These are phyloP conservation scores for Lachnellula cervina DNA, from an alignment of 2,329 filamentous ascomycete genomes.

Conservation along the genomic window DNA sequence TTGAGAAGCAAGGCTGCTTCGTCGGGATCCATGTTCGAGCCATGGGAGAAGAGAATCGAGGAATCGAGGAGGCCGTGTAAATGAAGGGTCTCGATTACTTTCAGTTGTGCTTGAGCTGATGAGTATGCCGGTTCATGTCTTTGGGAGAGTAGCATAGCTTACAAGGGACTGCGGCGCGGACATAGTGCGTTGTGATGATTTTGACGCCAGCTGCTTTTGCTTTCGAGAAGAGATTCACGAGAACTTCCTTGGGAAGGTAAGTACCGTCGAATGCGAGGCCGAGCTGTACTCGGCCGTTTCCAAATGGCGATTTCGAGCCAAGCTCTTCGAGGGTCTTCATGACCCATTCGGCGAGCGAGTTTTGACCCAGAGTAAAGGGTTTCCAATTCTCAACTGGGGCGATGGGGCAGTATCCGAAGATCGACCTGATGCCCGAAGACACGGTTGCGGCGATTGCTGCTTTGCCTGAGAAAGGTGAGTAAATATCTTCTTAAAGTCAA, in stretches of 20 bases:
- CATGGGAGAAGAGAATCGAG: constrained; percentile 40
- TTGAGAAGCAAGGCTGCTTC: constrained; percentile 35
- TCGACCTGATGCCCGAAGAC: constrained; percentile 41
- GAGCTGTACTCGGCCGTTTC: constrained; percentile 35
- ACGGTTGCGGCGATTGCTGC: constrained; percentile 38
- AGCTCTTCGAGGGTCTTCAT: constrained; percentile 35
- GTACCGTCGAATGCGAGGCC: constrained; percentile 42
- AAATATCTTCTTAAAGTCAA: neutral
- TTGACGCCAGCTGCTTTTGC: constrained; percentile 35
- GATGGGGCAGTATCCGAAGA: constrained; percentile 40
- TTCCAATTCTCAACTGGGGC: constrained; percentile 29
- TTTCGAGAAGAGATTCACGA: constrained; percentile 35
- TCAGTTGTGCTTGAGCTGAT: neutral
- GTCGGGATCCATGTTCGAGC: constrained; percentile 29
- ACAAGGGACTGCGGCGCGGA: constrained; percentile 12
- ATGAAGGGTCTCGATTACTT: constrained; percentile 25
- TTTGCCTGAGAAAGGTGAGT: constrained; percentile 19
- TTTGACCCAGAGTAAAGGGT: constrained; percentile 24
- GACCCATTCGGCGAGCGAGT: constrained; percentile 34
- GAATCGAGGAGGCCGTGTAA: constrained; percentile 37
- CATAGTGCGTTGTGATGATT: constrained; percentile 39
- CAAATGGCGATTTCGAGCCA: constrained; percentile 29
- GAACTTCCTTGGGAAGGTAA: constrained; percentile 35
- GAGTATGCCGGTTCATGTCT: neutral
- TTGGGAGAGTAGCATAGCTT: neutral